phyloP scores from a whole-genome alignment of 805 yeast genomes.

The Pichia exigua region DNA sequence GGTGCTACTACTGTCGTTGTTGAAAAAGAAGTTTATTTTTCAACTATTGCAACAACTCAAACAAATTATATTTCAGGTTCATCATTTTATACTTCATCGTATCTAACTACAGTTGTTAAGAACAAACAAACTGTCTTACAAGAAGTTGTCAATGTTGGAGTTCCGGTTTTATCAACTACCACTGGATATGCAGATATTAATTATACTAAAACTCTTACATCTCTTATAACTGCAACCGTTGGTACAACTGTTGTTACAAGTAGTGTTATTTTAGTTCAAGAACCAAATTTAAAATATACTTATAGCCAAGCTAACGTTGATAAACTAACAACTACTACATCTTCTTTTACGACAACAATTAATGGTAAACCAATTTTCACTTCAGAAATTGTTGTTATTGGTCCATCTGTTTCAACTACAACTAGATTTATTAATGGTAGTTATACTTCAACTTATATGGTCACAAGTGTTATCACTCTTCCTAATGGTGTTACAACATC shows the following conservation, averaged over 20 bases:
- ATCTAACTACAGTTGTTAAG: neutral
- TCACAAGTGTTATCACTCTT: neutral
- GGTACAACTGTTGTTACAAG: neutral
- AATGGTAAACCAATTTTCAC: neutral
- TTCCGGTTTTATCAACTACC: conserved; percentile 1
- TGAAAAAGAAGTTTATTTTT: neutral
- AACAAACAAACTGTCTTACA: neutral
- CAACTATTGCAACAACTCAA: neutral
- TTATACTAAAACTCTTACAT: neutral
- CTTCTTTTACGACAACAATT: conserved; percentile 1
- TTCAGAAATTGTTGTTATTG: conserved; percentile 2
- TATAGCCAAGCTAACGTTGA: neutral
- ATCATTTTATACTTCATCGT: neutral
- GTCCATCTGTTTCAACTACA: conserved; percentile 1
- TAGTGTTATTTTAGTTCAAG: neutral
- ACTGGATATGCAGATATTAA: neutral
- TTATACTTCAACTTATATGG: neutral
- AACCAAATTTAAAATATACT: conserved; percentile 1
- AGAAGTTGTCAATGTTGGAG: conserved; percentile 1
- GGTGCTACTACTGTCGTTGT: neutral
- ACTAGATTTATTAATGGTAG: neutral
- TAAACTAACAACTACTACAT: neutral
- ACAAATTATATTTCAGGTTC: neutral
- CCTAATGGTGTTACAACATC: neutral
- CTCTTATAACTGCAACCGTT: neutral